Conservation (phyloP, 2,329 filamentous ascomycete species). For the Thermoascus crustaceus region DNA sequence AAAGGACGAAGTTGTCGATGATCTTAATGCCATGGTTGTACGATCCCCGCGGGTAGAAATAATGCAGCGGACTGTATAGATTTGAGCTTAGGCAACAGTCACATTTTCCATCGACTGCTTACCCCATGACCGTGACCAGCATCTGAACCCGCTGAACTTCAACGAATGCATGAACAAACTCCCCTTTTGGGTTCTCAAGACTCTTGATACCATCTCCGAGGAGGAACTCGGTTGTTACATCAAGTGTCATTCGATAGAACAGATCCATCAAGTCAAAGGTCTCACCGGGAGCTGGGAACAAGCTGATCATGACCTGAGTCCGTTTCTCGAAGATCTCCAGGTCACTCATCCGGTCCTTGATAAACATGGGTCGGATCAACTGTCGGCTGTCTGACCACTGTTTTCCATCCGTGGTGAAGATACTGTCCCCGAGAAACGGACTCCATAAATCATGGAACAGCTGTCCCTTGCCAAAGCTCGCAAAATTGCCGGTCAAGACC, state of each 20-base stretch:
- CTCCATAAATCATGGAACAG: slow-evolving; percentile 64
- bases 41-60: slow-evolving; percentile 53
- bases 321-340: slow-evolving; percentile 69
- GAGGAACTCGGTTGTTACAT: slow-evolving; percentile 71
- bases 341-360: slow-evolving; percentile 68
- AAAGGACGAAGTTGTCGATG: slow-evolving; percentile 62
- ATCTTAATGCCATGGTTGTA: slow-evolving; percentile 54
- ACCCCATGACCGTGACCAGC: slow-evolving; percentile 2
- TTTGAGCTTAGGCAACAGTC: slow-evolving; percentile 6
- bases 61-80: slow-evolving; percentile 48
- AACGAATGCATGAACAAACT: slow-evolving; percentile 68
- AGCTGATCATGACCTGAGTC: slow-evolving; percentile 56
- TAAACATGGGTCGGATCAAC: slow-evolving; percentile 69
- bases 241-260: slow-evolving; percentile 56
- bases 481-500: slow-evolving; percentile 68
- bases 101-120: background rate
- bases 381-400: slow-evolving; percentile 66
- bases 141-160: slow-evolving; percentile 65
- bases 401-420: slow-evolving; percentile 64
- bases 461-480: slow-evolving; percentile 70
- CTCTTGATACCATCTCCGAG: slow-evolving; percentile 60
- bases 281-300: slow-evolving; percentile 50
- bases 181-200: slow-evolving; percentile 49
- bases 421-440: slow-evolving; percentile 49
- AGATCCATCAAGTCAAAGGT: slow-evolving; percentile 12